Evolutionary conservation across 2,329 filamentous ascomycete species (phyloP), one percentile per base, ranked within the genome.

Genomic region (Pseudonectria buxi): DNA sequence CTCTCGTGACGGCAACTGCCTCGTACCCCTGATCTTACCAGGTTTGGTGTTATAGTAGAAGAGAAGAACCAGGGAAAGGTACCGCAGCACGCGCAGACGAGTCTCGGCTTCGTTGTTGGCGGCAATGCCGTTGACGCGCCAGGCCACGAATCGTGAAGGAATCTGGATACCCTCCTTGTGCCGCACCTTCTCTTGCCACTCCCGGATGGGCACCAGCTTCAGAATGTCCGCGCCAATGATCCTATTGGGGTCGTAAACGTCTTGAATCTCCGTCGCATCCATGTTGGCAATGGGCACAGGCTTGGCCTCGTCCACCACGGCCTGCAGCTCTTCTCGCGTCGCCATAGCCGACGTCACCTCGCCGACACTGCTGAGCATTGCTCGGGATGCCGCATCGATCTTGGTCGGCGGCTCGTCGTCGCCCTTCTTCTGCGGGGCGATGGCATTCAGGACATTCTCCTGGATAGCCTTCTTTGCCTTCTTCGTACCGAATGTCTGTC

Each of bases 401-500:
- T 73, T 72, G 25, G 63, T 62, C n/a, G 67, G 62, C 36, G 55
- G 58, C 28, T 54, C 56, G 25, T 60, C 55, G 14, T 58, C 53
- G 26, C 47, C 34, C 37, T 49, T 56, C 44, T 56, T 62, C 51
- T 58, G 56, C 28, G 67, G 60, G 28, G 62, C 63, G 47, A 90
- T 86, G 13, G 83, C 82, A 53, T 89, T 88, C 50, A 84, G 72
- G 3, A 78, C 78, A 44, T 75, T 70, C 37, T 80, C 74, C 18
- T 72, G 69, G 47, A 92, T 78, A 1, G 78, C 82, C 64, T 89
- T 90, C 69, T 81, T 83, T 14, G 86, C 83, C 63, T 89, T 90
- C 67, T 86, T 88, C 16, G 85, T 90, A 57, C 86, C 86, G 53
- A 94, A 94, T 24, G 82, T 78, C 50, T 84, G 73, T 27, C 83